These are phyloP conservation scores for Naematelia encephala DNA, from an alignment of 768 basidiomycete species.

Conservation along the genomic window DNA sequence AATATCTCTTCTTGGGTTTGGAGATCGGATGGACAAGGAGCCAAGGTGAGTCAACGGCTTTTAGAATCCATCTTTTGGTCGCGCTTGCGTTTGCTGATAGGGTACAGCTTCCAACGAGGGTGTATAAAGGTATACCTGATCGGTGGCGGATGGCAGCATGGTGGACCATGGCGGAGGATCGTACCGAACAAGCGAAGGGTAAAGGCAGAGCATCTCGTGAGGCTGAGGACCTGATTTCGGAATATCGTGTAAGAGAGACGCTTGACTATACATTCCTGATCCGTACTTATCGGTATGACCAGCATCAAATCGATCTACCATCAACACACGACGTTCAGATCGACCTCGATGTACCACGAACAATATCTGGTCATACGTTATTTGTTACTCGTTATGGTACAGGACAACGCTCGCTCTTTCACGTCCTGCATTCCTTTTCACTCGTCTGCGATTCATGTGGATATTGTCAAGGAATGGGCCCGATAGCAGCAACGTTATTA, in stretches of 20 bases:
- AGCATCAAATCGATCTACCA: slow-evolving; percentile 68
- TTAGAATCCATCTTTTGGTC: too few species aligned
- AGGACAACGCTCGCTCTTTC: slow-evolving; percentile 92
- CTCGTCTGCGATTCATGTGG: slow-evolving; percentile 80
- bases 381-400: slow-evolving; percentile 94
- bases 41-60: slow-evolving; percentile 63
- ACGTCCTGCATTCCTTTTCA: slow-evolving; percentile 88
- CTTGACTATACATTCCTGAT: background rate
- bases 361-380: slow-evolving; percentile 89
- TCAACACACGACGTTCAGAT: slow-evolving; percentile 94
- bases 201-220: slow-evolving; percentile 33
- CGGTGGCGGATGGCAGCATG: slow-evolving; percentile 91
- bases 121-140: slow-evolving; percentile 95
- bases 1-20: slow-evolving; percentile 74
- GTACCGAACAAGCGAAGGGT: slow-evolving; percentile 8
- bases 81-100: slow-evolving; percentile 17
- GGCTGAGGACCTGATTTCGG: slow-evolving; percentile 51
- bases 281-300: slow-evolving; percentile 12
- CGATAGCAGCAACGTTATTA: slow-evolving; percentile 87
- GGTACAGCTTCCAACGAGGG: slow-evolving; percentile 58
- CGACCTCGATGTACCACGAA: slow-evolving; percentile 93
- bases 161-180: slow-evolving; percentile 68
- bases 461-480: slow-evolving; percentile 99
- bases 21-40: slow-evolving; percentile 60
- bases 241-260: slow-evolving; percentile 48